Evolutionary conservation across 78 protist genomes (phyloP), one percentile per base, ranked within the genome.

Genomic region (Dictyostelium firmibasis): DNA sequence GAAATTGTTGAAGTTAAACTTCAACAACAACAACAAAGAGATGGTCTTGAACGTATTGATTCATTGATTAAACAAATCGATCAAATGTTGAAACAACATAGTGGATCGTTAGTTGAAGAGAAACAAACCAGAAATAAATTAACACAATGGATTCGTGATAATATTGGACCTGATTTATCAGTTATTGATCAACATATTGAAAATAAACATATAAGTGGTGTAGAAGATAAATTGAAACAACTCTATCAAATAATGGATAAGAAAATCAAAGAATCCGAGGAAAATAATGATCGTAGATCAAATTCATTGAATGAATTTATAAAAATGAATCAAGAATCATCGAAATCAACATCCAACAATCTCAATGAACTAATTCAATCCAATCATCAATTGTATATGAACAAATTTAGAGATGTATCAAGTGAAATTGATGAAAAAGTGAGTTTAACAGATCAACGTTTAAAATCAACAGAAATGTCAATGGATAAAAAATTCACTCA

Each of bases 161-260:
- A 81, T 31, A n/a, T 89, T n/a, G 94, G 94, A 16, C 94, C 94
- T 2, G 94, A 89, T 62, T 38, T 89, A 41, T 89, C 94, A 20
- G 94, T 89, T 0, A 23, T 89, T 36, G 84, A 81, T 16, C 86
- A 89, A 83, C 86, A 81, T 35, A 69, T 89, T 38, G 94, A 89
- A 70, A 23, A 29, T 25, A 83, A 83, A 29, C 86, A 89, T 44
- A 75, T 89, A 4, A 36, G 41, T 29, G 79, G 62, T 4, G 47
- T 89, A 13, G 94, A 89, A 14, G 94, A 89, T 70, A 89, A 89
- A 75, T 69, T 89, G 25, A 89, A 89, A 33, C 33, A 27, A 20
- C 83, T 89, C n/a, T 89, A 89, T 62, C 94, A 89, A 78, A 81
- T 81, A 31, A 77, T 89, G 47, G 72, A 60, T 31, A 64, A 60